Base-by-base conservation (phyloP, 805 yeast genomes). In the Metschnikowia kunwiensis region DNA sequence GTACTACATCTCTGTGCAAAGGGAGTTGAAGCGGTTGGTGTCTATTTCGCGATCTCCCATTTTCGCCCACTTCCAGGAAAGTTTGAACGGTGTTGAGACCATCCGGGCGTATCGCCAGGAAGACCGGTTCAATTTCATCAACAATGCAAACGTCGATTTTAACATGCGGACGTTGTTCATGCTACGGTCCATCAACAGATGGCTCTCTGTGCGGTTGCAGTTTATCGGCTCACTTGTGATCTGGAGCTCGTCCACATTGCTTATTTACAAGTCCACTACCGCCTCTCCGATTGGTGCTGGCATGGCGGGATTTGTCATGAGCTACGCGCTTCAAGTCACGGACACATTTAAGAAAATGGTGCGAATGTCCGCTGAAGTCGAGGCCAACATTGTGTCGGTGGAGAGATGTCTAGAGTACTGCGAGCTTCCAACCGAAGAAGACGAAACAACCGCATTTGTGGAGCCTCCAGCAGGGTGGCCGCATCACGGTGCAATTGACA, bases 1-100 rank as follows among this genome's bases (percentile, higher is more conserved):
- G 32, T 82, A 71, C 58, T 88, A 83, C 57, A 72, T 96, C 59
- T 93, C 93, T 60, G 88, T 93, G 10, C 96, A 88, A 30, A 87
- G 68, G 1, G 98, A 47, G 20, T 34, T 45, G 16, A 39, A 80
- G 35, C 77, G 83, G 15, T 66, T 63, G 39, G 85, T 63, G 52
- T 83, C 84, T 38, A 83, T 82, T 46, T 78, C 85, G 31, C 82
- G 72, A 53, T 82, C 86, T 25, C 72, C 77, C 9, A 36, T 37
- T 11, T 43, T 32, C 12, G 38, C 47, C 81, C 87, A 83, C 47
- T 71, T 88, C 44, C 89, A 85, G 54, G 96, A 88, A 53, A 79
- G 88, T 2, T 61, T 88, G 32, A 73, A 72, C 21, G 96, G 96
- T 9, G 75, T 82, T 15, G 77, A 78, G 31, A 88, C 94, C 1